Base-by-base conservation (phyloP, 2,329 filamentous ascomycete genomes). In the Tolypocladium endophyticum region DNA sequence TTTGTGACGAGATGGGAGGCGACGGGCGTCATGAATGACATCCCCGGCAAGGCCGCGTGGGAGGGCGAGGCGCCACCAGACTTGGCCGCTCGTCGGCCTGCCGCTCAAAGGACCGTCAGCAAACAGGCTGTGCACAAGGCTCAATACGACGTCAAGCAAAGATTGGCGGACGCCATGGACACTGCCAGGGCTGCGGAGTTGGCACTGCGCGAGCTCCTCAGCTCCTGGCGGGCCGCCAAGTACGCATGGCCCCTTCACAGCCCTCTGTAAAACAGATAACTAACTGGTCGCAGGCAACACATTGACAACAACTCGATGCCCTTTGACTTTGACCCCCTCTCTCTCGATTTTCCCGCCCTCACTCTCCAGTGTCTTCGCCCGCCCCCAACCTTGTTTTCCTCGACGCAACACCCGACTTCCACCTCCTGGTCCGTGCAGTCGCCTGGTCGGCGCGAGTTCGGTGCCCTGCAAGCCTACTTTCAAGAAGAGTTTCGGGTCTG, bases 311-410 rank as follows among this genome's bases (percentile, higher is more conserved):
- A 76, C 57, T 81, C 81, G 11, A 76, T 78, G 65, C 84, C 85
- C 3, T 87, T 87, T 66, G 89, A 93, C 64, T 95, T 96, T 74
- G 90, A 97, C 65, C 88, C 93, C 39, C 84, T 92, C 62, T 81
- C 88, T 6, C 85, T 96, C 70, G 91, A 91, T 61, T 97, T 96
- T 68, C 91, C 92, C 8, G 87, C 89, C 8, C 81, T 97, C 47
- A 91, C 88, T 41, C 82, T 97, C 14, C 89, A 88, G 63, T 87
- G 93, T 64, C 84, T 97, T 1, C 85, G 88, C 41, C 81, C 89
- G 12, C 91, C 92, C 3, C 87, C 90, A 4, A 94, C 90, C 0
- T 79, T 97, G 8, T 93, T 92, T 75, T 88, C 90, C 12, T 84
- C 87, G 0, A 90, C 87, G 8, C 90, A 92, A 36, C 88, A 95